Percentiles rank a stretch among this genome's conserved stretches.
Evolutionary conservation across 2,329 filamentous ascomycete species (phyloP).

Genomic region (Orbilia brochopaga): DNA sequence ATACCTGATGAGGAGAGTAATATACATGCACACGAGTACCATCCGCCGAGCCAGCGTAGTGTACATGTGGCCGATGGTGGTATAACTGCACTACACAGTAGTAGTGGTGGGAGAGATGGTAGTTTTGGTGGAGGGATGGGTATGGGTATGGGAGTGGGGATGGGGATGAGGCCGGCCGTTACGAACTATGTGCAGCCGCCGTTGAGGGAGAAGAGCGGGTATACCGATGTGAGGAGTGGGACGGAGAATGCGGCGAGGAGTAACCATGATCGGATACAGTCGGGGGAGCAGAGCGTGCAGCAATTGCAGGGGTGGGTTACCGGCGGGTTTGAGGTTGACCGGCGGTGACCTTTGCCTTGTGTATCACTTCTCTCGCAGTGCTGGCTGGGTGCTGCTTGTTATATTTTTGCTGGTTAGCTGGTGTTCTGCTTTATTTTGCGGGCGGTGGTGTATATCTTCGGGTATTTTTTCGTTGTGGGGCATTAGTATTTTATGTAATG

Average conservation of each 20-base stretch:
- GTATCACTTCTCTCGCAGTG: not conserved
- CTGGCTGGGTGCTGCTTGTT: not conserved
- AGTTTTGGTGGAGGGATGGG: too few species aligned
- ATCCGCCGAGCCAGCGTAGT: not conserved
- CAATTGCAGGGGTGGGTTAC: conserved; percentile 46
- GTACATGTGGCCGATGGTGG: too few species aligned
- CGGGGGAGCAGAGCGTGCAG: conserved; percentile 21
- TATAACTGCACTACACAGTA: too few species aligned
- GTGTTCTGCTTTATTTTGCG: not conserved
- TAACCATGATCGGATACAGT: conserved; percentile 45
- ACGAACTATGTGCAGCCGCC: not conserved
- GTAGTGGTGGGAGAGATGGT: too few species aligned
- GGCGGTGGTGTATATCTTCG: not conserved
- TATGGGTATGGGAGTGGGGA: too few species aligned
- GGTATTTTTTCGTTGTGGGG: not conserved
- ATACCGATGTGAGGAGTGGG: conserved; percentile 13
- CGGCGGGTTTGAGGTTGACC: conserved; percentile 35
- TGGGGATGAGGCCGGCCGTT: not conserved
- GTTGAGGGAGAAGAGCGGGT: not conserved
- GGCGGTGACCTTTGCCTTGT: not conserved
- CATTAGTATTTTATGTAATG: not conserved
- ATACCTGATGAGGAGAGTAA: conserved; percentile 36
- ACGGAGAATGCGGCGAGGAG: conserved; percentile 9
- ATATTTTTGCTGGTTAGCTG: not conserved
- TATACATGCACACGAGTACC: conserved; percentile 6